phyloP scores from a whole-genome alignment of 192 early-diverging fungal genomes.

The Mortierella alpina region DNA sequence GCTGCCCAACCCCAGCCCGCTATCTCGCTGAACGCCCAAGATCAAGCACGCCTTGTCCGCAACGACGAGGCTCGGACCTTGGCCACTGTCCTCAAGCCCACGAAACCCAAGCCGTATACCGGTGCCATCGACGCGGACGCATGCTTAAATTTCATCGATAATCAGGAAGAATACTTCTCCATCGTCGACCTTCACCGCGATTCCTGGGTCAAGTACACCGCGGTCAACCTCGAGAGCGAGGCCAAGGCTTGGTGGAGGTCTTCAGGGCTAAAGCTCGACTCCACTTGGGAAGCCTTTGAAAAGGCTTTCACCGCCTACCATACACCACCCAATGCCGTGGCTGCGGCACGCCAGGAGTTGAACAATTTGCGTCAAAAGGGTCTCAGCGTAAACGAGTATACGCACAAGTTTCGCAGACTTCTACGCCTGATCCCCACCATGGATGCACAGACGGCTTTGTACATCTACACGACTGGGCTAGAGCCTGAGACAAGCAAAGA shows the following conservation, averaged over 20 bases:
- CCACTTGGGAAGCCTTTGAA: slow-evolving; percentile 5
- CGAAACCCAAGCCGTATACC: slow-evolving; percentile 3
- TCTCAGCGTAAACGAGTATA: background rate
- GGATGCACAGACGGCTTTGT: no score
- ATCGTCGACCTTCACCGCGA: background rate
- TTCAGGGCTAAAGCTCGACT: background rate
- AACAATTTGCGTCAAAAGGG: background rate
- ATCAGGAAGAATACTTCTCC: slow-evolving; percentile 7
- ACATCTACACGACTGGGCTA: no score
- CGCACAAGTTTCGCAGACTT: slow-evolving; percentile 46
- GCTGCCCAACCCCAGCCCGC: no score
- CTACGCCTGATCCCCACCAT: no score
- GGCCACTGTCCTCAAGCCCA: slow-evolving; percentile 2
- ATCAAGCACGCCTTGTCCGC: no score
- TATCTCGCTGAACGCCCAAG: no score
- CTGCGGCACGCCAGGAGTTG: background rate
- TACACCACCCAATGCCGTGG: slow-evolving; percentile 7
- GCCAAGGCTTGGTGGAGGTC: slow-evolving; percentile 10
- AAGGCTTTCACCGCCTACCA: background rate
- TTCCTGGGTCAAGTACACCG: no score
- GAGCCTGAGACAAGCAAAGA: no score
- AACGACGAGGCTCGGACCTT: slow-evolving; percentile 3
- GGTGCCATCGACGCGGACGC: slow-evolving; percentile 4
- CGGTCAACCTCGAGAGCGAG: background rate
- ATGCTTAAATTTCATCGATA: slow-evolving; percentile 13